Base-by-base conservation (phyloP, 352 stramenopile species). In the Globisporangium cederbergense region DNA sequence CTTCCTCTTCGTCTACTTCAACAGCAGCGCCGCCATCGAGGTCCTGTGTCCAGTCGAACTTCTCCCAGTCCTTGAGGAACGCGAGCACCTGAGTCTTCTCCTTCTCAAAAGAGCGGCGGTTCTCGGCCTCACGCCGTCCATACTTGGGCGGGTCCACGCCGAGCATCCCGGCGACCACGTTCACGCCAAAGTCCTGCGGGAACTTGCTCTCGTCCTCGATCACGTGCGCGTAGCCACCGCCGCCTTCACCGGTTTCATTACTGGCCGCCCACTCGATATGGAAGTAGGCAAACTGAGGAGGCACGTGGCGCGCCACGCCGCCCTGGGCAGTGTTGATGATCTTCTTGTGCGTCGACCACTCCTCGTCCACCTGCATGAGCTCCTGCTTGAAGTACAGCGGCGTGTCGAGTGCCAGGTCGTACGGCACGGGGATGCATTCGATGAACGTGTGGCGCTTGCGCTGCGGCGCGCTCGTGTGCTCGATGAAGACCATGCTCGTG, bases 301-400 rank as follows among this genome's bases (percentile, higher is more conserved):
- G 87, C 5, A 95, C 72, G 45, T 89, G 75, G 30, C 73, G 77
- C 60, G 77, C 78, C 38, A 93, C 70, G 3, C 82, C 82, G 8
- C 79, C 78, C 46, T 83, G 76, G 51, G 62, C 79, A 9, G 83
- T 93, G 59, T 91, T 77, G 58, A 95, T 85, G 54, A 95, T 81
- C 65, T 90, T 89, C 60, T 89, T 87, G 70, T 95, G 42, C 14
- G 42, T 47, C 42, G 42, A 47, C 42, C 42, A 47, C 16, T 47
- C 42, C 14, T 47, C 42, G 62, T 91, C 78, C 3, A 76, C 83
- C 32, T 93, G 78, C 72, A 88, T 67, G 10, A 95, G 71, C 51
- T 92, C 87, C 61, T 95, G 87, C 71, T 91, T 93, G 61, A 95
- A 93, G 50, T 89, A 93, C 57, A 95, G 55, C 20, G 87, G 83